Conservation (phyloP, 2,329 filamentous ascomycete species). For the Diaporthe helianthi region DNA sequence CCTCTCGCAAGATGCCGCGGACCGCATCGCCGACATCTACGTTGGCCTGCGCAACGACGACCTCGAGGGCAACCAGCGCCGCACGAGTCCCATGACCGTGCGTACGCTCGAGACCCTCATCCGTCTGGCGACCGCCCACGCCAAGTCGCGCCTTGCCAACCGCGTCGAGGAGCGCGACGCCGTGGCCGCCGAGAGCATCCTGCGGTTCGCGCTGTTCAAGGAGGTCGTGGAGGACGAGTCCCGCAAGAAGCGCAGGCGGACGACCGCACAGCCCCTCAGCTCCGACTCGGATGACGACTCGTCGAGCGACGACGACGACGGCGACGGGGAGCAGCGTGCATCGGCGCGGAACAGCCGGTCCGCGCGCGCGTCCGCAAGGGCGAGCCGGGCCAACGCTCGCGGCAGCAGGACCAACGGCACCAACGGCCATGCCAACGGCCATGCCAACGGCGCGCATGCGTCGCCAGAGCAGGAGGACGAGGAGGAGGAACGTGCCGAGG, state of each 20-base stretch:
- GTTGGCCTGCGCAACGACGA: slow-evolving; percentile 95
- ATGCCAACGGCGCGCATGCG: slow-evolving; percentile 39
- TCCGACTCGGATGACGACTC: slow-evolving; percentile 65
- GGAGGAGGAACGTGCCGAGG: slow-evolving; percentile 56
- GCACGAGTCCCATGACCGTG: slow-evolving; percentile 94
- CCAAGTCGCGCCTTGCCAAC: slow-evolving; percentile 87
- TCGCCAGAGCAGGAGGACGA: slow-evolving; percentile 55
- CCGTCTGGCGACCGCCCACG: slow-evolving; percentile 93
- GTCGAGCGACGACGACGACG: slow-evolving; percentile 66
- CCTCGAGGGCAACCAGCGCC: slow-evolving; percentile 89
- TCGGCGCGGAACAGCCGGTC: slow-evolving; percentile 41
- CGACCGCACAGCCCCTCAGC: slow-evolving; percentile 59
- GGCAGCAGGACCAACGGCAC: slow-evolving; percentile 38
- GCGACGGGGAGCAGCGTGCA: slow-evolving; percentile 53
- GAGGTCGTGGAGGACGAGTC: slow-evolving; percentile 85
- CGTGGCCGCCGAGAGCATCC: slow-evolving; percentile 83
- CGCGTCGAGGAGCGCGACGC: slow-evolving; percentile 91
- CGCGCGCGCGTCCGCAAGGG: slow-evolving; percentile 43
- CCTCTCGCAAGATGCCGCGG: slow-evolving; percentile 87
- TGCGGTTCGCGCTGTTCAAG: slow-evolving; percentile 96
- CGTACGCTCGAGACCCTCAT: slow-evolving; percentile 98
- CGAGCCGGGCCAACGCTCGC: slow-evolving; percentile 38
- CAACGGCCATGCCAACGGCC: slow-evolving; percentile 39
- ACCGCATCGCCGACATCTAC: slow-evolving; percentile 90
- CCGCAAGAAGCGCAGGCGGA: slow-evolving; percentile 80